These are phyloP conservation scores for Rhizophagus prolifer DNA, from an alignment of 192 early-diverging fungal genomes.

Conservation along the genomic window DNA sequence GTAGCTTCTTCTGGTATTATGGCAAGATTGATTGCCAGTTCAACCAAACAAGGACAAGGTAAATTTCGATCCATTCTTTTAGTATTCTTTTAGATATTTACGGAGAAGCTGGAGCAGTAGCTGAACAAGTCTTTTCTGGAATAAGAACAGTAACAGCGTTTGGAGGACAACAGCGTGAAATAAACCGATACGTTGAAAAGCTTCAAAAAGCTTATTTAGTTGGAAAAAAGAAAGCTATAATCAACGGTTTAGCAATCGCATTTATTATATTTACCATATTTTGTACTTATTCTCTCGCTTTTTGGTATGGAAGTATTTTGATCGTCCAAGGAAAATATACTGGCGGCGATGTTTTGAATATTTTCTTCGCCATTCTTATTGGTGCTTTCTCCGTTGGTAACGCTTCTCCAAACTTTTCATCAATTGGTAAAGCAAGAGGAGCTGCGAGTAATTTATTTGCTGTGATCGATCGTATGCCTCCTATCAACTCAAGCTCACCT, in stretches of 20 bases:
- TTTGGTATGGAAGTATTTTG: constrained; percentile 81
- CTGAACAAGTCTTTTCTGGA: constrained; percentile 79
- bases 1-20: constrained; percentile 33
- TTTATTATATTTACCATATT: constrained; percentile 68
- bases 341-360: constrained; percentile 64
- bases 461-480: constrained; percentile 79
- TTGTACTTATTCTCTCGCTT: constrained; percentile 71
- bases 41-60: constrained; percentile 3
- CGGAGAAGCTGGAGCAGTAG: constrained; percentile 84
- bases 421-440: constrained; percentile 73
- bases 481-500: constrained; percentile 63
- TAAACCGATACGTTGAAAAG: constrained; percentile 58
- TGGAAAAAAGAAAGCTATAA: constrained; percentile 63
- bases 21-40: neutral
- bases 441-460: constrained; percentile 80
- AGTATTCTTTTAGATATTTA: constrained; percentile 53
- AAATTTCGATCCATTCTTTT: neutral
- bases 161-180: constrained; percentile 71
- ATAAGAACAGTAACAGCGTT: constrained; percentile 92
- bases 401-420: constrained; percentile 64
- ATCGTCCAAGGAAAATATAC: constrained; percentile 50
- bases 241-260: constrained; percentile 58
- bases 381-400: constrained; percentile 58
- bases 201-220: constrained; percentile 60
- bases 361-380: constrained; percentile 70